Base-by-base conservation (phyloP, 306 rosid genomes). In the Benincasa hispida region DNA sequence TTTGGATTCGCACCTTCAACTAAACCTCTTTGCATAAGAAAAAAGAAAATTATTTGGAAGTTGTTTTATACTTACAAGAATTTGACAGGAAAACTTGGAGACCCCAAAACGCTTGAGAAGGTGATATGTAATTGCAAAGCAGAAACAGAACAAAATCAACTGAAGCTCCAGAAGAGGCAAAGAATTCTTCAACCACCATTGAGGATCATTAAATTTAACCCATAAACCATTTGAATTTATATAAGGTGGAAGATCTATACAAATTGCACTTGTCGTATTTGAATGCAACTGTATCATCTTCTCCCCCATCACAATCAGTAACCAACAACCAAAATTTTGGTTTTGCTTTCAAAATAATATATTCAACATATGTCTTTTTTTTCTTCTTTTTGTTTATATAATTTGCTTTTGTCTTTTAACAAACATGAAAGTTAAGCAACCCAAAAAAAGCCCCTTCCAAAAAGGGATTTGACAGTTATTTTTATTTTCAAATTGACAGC, bases 131-230 rank as follows among this genome's bases (percentile, higher is more conserved):
- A 67, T 18, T 8, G 80, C 82, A 1, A 87, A 81, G 60, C 80
- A 1, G 30, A 8, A 56, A 73, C 89, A 89, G 34, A 91, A 81
- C 1, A 85, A 0, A 30, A 79, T 25, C 39, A 91, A 66, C 18
- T 87, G 92, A n/a, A 88, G 32, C 84, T 91, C 81, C 63, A 93
- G 75, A 17, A 83, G 6, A 0, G 91, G 85, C 35, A 82, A 42
- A 6, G 82, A 54, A 8, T 15, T 25, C 2, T 76, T 76, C 28
- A 76, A 28, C 79, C 79, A 42, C 79, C 79, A 59, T 7, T 27
- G 1, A 41, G 58, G 24, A 10, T 66, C 22, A 5, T 19, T 1
- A 15, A 6, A 3, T 27, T 60, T 0, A 0, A 11, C 41, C 72
- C 79, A 76, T 9, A 76, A 12, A 24, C 79, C 79, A 6, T 60